Conservation (phyloP, 257 asterid species). For the Fraxinus americana region DNA sequence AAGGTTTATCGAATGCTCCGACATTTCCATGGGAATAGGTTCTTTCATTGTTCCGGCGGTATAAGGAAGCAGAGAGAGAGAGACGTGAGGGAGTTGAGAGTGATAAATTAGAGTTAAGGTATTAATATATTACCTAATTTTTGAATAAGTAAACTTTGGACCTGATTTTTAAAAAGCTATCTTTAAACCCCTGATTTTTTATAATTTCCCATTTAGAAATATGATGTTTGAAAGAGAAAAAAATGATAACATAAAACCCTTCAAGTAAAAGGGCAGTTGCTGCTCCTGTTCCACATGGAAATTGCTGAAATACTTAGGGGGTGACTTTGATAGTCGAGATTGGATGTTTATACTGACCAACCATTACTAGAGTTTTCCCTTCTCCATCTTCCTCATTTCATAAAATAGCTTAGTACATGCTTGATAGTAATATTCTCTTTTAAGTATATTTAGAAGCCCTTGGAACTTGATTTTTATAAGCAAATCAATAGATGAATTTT, state of each 20-base stretch:
- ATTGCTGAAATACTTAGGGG: not conserved
- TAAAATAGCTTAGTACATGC: not conserved
- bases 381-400: not conserved
- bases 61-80: slow-evolving; percentile 31
- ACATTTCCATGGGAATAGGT: slow-evolving; percentile 40
- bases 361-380: not conserved
- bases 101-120: too few relatives aligned
- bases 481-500: not conserved
- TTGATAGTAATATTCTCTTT: not conserved
- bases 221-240: not conserved
- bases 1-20: slow-evolving; percentile 56
- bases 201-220: not conserved
- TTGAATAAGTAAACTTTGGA: too few relatives aligned
- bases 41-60: slow-evolving; percentile 53
- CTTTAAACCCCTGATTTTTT: too few relatives aligned
- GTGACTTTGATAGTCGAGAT: not conserved
- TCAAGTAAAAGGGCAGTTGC: not conserved
- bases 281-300: not conserved
- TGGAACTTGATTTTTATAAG: not conserved
- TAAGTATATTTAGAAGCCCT: not conserved
- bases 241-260: not conserved
- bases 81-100: too few relatives aligned
- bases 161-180: too few relatives aligned
- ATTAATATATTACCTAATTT: too few relatives aligned
- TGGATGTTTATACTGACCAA: not conserved